Evolutionary conservation across 108 stramenopile genomes (phyloP), one percentile per base, ranked within the genome.

Genomic region (Epithemia pelagica): DNA sequence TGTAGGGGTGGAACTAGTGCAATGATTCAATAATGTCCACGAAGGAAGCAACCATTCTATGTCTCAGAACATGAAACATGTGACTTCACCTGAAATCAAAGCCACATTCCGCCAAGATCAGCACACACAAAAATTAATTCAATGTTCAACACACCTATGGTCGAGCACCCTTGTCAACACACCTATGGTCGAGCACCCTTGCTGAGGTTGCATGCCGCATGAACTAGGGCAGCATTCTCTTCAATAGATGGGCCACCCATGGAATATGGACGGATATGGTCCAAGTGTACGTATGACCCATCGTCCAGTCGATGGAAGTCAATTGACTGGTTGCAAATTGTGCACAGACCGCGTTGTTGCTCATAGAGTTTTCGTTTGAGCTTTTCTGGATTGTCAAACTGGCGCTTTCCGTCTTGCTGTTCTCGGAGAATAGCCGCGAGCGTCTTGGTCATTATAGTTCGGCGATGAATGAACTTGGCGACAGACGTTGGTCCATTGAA

Each of bases 161-260:
- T n/a, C n/a, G n/a, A n/a, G n/a, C n/a, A n/a, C n/a, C n/a, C n/a
- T n/a, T n/a, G n/a, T n/a, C n/a, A n/a, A n/a, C n/a, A n/a, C n/a
- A n/a, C n/a, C n/a, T n/a, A n/a, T n/a, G n/a, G n/a, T 46, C 37
- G 37, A 57, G 63, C 68, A 1, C 68, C 68, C 30, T 69, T 69
- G 54, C n/a, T 30, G 30, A 53, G 60, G 21, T 69, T 69, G 60
- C 68, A 69, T 10, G 8, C 68, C 7, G 25, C 24, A 46, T 69
- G 68, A 5, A 33, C 30, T 22, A 69, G 31, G 19, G 10, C 28
- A 2, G 59, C 68, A 61, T 69, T 69, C 1, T 60, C 60, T 18
- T 25, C 26, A 2, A n/a, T 33, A 10, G 68, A 60, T 23, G 2
- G 60, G 21, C 68, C 68, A 10, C 68, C 68, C 22, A 32, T 59